Evolutionary conservation across 805 yeast species (phyloP).

Genomic region (Candida tammaniensis): DNA sequence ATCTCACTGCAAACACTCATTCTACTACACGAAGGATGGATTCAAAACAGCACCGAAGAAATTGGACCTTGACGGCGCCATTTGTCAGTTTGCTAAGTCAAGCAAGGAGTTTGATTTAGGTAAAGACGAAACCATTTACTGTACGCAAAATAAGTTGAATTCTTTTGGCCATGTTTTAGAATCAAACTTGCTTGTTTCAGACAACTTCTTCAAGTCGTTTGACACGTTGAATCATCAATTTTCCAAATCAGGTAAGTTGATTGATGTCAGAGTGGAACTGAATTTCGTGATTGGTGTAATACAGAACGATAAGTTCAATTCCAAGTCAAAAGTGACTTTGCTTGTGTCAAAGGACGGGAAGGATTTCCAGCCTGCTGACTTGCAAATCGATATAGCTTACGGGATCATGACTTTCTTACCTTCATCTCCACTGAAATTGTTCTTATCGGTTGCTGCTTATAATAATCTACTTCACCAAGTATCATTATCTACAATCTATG

Average conservation of each 20-base stretch:
- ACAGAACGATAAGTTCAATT: slow-evolving; percentile 42
- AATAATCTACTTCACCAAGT: slow-evolving; percentile 12
- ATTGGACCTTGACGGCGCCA: slow-evolving; percentile 21
- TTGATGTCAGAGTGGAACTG: slow-evolving; percentile 35
- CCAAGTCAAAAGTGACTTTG: slow-evolving; percentile 35
- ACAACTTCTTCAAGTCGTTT: slow-evolving; percentile 42
- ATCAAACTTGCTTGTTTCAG: slow-evolving; percentile 36
- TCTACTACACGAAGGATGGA: slow-evolving; percentile 44
- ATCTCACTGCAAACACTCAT: slow-evolving; percentile 21
- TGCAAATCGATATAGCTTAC: slow-evolving; percentile 32
- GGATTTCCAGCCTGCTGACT: slow-evolving; percentile 36
- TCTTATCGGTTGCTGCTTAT: slow-evolving; percentile 16
- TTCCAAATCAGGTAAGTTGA: slow-evolving; percentile 25
- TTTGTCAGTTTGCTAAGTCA: slow-evolving; percentile 33
- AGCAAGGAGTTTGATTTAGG: slow-evolving; percentile 19
- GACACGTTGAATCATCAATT: slow-evolving; percentile 25
- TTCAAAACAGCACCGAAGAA: slow-evolving; percentile 36
- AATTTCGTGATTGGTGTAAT: slow-evolving; percentile 41
- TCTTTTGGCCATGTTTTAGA: slow-evolving; percentile 39
- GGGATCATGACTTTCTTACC: slow-evolving; percentile 40
- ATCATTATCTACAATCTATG: slow-evolving; percentile 35
- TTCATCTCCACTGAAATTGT: slow-evolving; percentile 34
- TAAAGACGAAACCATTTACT: slow-evolving; percentile 28
- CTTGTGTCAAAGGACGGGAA: slow-evolving; percentile 48
- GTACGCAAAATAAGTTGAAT: slow-evolving; percentile 31